Base-by-base conservation (phyloP, 2,329 filamentous ascomycete species). In the Calonectria pteridis region DNA sequence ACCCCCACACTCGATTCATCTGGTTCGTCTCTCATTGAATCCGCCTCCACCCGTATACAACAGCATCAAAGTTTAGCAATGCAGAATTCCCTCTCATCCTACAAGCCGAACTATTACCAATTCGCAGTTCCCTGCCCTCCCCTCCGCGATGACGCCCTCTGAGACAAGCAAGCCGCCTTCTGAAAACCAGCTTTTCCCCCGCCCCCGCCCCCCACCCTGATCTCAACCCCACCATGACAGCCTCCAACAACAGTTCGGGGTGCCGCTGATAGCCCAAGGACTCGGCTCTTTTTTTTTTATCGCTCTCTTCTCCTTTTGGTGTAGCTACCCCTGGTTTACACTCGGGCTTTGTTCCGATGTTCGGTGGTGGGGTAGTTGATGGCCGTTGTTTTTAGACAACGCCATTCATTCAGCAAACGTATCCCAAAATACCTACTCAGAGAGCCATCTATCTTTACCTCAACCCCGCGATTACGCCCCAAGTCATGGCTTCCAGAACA, bases 401-500 rank as follows among this genome's bases (percentile, higher is more conserved):
- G 16, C 29, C 23, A 33, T 35, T 40, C 23, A 33, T 35, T 40
- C 55, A 37, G n/a, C 55, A 59, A 59, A 28, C 50, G 23, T 20
- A 33, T 10, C 26, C 35, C n/a, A 46, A 59, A 62, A 62, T n/a
- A 28, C 13, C 28, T n/a, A 28, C 13, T 40, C 55, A 28, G 33
- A 28, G 35, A 40, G 33, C 28, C 33, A 40, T 18, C n/a, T n/a
- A 35, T 28, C 43, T 62, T 62, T 40, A 9, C 23, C 33, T 62
- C 33, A 50, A 70, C 67, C 55, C 63, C 69, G 58, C 69, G 63
- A 73, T 66, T 66, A 66, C 40, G 10, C 40, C 40, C 7, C 18
- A 43, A 43, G n/a, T 6, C 40, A 84, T 83, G 82, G 46, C 77
- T 50, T 62, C 62, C 31, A 82, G 81, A 58, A 78, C 80, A 23